Evolutionary conservation across 768 basidiomycete species (phyloP).

Genomic region (Lactarius quietus): DNA sequence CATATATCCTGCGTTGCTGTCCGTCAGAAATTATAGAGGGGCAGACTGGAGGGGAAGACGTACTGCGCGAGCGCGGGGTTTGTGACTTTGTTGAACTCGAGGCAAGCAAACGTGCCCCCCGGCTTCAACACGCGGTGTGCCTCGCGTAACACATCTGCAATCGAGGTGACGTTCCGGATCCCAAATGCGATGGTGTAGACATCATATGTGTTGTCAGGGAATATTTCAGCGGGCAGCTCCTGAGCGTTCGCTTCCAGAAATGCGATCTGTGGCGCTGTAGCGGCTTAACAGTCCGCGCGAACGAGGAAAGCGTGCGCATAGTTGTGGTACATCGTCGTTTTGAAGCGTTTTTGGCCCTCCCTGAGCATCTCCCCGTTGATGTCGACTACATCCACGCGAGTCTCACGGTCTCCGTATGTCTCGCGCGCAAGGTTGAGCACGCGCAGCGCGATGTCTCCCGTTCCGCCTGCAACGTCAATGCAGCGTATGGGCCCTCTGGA

Average conservation of each 20-base stretch:
- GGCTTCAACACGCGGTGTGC: constrained; percentile 95
- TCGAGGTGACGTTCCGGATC: constrained; percentile 94
- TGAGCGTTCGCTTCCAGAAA: constrained; percentile 96
- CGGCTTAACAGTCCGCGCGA: constrained; percentile 10
- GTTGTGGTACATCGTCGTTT: constrained; percentile 97
- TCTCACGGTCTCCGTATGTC: constrained; percentile 85
- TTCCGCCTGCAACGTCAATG: constrained; percentile 96
- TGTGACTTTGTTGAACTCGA: constrained; percentile 92
- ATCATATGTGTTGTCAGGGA: constrained; percentile 83
- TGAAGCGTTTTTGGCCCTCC: constrained; percentile 86
- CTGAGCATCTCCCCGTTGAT: constrained; percentile 95
- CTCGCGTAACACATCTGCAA: constrained; percentile 82
- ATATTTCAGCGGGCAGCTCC: constrained; percentile 57
- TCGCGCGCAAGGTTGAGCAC: constrained; percentile 90
- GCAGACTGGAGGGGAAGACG: constrained; percentile 34
- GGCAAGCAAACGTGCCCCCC: constrained; percentile 90
- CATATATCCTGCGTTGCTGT: constrained; percentile 64
- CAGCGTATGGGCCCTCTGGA: constrained; percentile 70
- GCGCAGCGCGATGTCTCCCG: constrained; percentile 93
- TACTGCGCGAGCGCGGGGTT: constrained; percentile 86
- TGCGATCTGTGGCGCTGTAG: constrained; percentile 81
- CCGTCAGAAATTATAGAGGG: constrained; percentile 3
- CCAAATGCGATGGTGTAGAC: constrained; percentile 99
- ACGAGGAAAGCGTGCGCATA: constrained; percentile 49
- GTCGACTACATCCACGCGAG: constrained; percentile 85